These are phyloP conservation scores for Podaxis mareebaensis DNA, from an alignment of 768 basidiomycete species.

Conservation along the genomic window DNA sequence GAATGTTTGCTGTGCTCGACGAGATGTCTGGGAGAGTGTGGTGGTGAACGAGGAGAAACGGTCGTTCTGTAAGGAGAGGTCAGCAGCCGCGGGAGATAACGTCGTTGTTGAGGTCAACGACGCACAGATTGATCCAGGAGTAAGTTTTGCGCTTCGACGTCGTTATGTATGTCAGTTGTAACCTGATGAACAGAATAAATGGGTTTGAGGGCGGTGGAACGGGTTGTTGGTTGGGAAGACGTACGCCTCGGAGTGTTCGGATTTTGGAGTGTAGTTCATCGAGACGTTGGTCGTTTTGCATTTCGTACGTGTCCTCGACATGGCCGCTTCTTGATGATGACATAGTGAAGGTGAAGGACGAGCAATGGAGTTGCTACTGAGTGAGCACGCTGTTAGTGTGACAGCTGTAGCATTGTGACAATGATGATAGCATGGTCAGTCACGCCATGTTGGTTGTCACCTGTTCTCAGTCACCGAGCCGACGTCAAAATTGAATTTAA, in stretches of 20 bases:
- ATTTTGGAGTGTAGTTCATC: slow-evolving; percentile 87
- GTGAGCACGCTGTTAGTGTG: background rate
- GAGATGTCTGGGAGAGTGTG: slow-evolving; percentile 65
- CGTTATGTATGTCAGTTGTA: slow-evolving; percentile 85
- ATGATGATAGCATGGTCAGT: background rate
- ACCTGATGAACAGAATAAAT: slow-evolving; percentile 43
- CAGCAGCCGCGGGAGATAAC: background rate
- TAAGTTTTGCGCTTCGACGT: slow-evolving; percentile 80
- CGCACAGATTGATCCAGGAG: slow-evolving; percentile 74
- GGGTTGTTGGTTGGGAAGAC: slow-evolving; percentile 19
- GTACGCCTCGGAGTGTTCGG: slow-evolving; percentile 76
- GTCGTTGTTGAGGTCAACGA: background rate
- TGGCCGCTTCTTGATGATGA: slow-evolving; percentile 41
- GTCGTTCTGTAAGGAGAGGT: slow-evolving; percentile 50
- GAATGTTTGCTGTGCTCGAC: slow-evolving; percentile 72
- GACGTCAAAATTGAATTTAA: too few species aligned
- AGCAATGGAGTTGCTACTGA: background rate
- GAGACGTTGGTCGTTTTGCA: slow-evolving; percentile 82
- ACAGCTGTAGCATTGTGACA: background rate
- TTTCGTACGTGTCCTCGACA: slow-evolving; percentile 76
- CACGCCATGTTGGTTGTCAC: background rate
- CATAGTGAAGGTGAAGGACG: slow-evolving; percentile 26
- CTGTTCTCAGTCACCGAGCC: too few species aligned
- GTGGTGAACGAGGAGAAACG: slow-evolving; percentile 66
- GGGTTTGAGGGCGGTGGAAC: background rate